A percentile compares a stretch with the other conserved stretches of the same genome.
These are phyloP conservation scores for Aciculosporium take DNA, from an alignment of 2,329 filamentous ascomycete species.

Conservation along the genomic window DNA sequence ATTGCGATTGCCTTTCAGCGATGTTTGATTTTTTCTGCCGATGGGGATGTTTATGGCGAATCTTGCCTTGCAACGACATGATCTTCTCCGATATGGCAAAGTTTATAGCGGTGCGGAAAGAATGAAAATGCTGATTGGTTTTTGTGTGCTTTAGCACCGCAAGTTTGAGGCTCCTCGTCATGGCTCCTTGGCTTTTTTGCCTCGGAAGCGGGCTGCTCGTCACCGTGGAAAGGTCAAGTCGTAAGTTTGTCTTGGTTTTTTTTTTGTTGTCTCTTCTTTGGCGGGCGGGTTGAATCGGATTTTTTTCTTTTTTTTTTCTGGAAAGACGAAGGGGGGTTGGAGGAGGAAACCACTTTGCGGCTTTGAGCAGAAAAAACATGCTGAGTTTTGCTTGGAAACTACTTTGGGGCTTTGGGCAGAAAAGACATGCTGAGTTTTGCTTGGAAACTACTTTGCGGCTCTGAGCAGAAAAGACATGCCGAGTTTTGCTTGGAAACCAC, in stretches of 20 bases:
- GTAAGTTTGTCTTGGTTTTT: slow-evolving; percentile 57
- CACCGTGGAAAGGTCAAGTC: slow-evolving; percentile 98
- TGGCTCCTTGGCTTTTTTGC: slow-evolving; percentile 79
- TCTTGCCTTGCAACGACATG: neutral
- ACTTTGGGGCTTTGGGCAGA: too few species aligned
- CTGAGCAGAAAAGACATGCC: too few species aligned
- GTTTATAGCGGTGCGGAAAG: too few species aligned
- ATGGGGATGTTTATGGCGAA: too few species aligned
- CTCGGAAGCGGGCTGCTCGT: slow-evolving; percentile 81
- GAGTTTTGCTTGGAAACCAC: neutral
- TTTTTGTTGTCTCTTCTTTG: neutral
- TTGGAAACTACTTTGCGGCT: too few species aligned
- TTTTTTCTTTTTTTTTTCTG: neutral
- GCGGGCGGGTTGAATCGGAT: neutral
- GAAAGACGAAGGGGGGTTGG: neutral
- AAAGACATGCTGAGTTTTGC: too few species aligned
- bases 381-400: too few species aligned
- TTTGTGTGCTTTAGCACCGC: slow-evolving; percentile 27
- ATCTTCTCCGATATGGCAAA: too few species aligned
- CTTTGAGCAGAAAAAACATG: too few species aligned
- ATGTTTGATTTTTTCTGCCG: too few species aligned
- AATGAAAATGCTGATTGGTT: slow-evolving; percentile 8
- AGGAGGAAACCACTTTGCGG: too few species aligned
- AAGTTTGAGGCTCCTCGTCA: slow-evolving; percentile 80
- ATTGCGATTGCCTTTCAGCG: too few species aligned